Conservation (phyloP, 1,139 yeast genomes). For the Pichia sp. region DNA sequence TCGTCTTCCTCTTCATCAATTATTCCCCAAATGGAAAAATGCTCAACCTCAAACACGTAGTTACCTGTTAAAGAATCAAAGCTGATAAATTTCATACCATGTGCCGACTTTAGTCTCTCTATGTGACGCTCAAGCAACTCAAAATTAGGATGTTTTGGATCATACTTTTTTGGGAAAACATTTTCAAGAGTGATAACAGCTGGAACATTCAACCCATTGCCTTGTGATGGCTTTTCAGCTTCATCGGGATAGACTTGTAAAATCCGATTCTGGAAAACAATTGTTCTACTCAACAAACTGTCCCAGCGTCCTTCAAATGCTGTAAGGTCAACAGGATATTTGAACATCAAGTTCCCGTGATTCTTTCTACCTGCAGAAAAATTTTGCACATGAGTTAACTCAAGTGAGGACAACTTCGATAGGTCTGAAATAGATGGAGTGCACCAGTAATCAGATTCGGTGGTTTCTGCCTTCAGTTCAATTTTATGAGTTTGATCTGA, state of each 20-base stretch:
- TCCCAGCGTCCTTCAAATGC: conserved; percentile 42
- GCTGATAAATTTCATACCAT: conserved; percentile 75
- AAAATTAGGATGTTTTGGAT: conserved; percentile 34
- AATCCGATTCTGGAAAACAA: conserved; percentile 52
- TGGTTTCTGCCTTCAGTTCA: neutral
- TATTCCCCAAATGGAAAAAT: conserved; percentile 92
- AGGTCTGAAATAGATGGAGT: conserved; percentile 63
- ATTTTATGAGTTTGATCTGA: conserved; percentile 11
- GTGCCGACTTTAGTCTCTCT: conserved; percentile 45
- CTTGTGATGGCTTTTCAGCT: conserved; percentile 54
- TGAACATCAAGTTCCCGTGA: conserved; percentile 70
- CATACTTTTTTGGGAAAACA: conserved; percentile 46
- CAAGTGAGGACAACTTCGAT: conserved; percentile 41
- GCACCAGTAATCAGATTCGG: conserved; percentile 66
- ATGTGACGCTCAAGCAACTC: conserved; percentile 46
- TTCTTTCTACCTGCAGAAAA: conserved; percentile 75
- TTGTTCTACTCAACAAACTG: conserved; percentile 51
- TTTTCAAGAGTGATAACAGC: conserved; percentile 76
- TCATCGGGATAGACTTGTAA: conserved; percentile 67
- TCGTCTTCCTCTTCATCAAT: conserved; percentile 60
- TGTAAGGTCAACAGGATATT: conserved; percentile 68
- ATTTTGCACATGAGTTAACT: conserved; percentile 56
- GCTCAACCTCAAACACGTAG: conserved; percentile 83
- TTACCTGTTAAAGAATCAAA: conserved; percentile 72
- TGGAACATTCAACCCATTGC: conserved; percentile 76